Percentiles rank a stretch among this genome's conserved stretches.
Evolutionary conservation across 176 grass and related monocot species (phyloP).

Genomic region (Carex pumila): DNA sequence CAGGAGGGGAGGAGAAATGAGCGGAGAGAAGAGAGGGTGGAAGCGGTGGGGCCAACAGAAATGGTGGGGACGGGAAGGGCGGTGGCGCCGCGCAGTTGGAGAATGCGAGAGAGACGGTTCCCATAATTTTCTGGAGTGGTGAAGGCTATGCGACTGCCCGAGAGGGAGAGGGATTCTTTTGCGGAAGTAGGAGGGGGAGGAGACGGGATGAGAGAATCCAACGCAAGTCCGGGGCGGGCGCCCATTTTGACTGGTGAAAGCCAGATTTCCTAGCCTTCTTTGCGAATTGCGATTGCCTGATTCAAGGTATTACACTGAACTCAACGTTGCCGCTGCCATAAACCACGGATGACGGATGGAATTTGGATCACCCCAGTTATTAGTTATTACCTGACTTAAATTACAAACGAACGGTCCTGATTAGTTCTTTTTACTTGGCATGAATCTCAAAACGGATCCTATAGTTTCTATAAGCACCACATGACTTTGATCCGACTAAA

Average conservation of each 20-base stretch:
- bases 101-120: conserved; percentile 36
- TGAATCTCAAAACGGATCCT: too few species aligned
- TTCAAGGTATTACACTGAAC: neutral
- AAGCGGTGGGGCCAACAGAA: conserved; percentile 33
- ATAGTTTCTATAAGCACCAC: too few species aligned
- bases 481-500: too few species aligned
- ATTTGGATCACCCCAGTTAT: too few species aligned
- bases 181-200: neutral
- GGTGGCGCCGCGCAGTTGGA: conserved; percentile 38
- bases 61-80: conserved; percentile 68
- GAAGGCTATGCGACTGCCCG: conserved; percentile 62
- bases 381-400: too few species aligned
- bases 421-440: too few species aligned
- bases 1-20: conserved; percentile 31
- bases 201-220: too few species aligned
- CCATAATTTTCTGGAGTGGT: conserved; percentile 55
- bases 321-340: neutral
- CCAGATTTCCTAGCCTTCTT: neutral
- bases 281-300: neutral
- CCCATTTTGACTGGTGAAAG: neutral
- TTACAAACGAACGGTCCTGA: too few species aligned
- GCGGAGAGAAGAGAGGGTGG: conserved; percentile 37
- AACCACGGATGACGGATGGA: too few species aligned
- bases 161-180: conserved; percentile 29
- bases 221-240: neutral